Base-by-base conservation (phyloP, 768 basidiomycete genomes). In the Tylopilus rubrobrunneus region DNA sequence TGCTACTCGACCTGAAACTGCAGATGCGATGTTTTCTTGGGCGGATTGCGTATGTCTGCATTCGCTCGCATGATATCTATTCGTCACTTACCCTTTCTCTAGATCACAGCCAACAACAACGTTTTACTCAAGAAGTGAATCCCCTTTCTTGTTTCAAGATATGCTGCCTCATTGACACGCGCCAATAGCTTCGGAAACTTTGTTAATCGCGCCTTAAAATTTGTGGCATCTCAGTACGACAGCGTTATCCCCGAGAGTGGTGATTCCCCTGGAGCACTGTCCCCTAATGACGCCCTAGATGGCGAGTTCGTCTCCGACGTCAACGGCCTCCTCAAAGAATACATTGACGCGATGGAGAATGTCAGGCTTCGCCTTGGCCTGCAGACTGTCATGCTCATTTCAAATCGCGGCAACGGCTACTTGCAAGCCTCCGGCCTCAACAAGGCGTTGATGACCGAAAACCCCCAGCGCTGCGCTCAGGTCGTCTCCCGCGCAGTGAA, bases 21-120 rank as follows among this genome's bases (percentile, higher is more conserved):
- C 85, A 19, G 97, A 99, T 67, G 84, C 95, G 44, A 93, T 91
- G 78, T 99, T 99, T 76, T 92, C 94, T 0, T 99, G 97, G 97
- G 77, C 84, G 15, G 93, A 93, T 56, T 96, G 94, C 64, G 92
- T 92, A 67, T 68, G 88, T 71, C 23, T 4, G 29, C 12, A 14
- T 27, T 31, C 14, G 41, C n/a, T 10, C 11, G 21, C 33, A 7
- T 12, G 29, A 42, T 1, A 5, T 17, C 36, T 12, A 34, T 55
- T 33, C 39, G 46, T 11, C 43, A 25, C 50, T 60, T 8, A 52
- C 11, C 14, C 19, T 48, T 47, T 23, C 4, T 21, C 36, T 55
- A 93, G 90, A 88, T 98, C 60, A 74, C 89, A 28, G 90, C 89
- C 11, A 95, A 97, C 69, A 99, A 99, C 74, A 89, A 88, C 55